phyloP scores from a whole-genome alignment of 1,284 basidiomycete genomes.

The Ustilago xerochloae region DNA sequence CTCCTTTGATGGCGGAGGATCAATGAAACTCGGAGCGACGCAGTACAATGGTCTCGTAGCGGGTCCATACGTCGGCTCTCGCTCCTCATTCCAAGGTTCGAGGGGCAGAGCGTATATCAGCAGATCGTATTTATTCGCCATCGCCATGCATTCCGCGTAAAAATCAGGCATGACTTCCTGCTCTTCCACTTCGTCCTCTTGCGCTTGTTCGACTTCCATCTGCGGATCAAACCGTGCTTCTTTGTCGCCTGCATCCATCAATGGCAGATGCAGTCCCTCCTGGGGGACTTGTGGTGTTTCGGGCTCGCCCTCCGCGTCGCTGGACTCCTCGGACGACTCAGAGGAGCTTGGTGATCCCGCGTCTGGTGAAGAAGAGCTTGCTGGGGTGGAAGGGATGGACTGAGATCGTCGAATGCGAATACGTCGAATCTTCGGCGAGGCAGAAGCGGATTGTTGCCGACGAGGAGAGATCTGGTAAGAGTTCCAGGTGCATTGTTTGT shows the following conservation, averaged over 20 bases:
- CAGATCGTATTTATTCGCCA: conserved; percentile 20
- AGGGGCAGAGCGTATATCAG: conserved; percentile 17
- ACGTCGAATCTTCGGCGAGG: conserved; percentile 1
- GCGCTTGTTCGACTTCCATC: neutral
- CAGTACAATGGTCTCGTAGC: conserved; percentile 4
- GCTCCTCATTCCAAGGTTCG: conserved; percentile 11
- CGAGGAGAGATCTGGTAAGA: neutral
- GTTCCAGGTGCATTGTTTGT: conserved; percentile 28
- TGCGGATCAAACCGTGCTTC: neutral
- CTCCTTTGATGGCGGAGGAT: conserved; percentile 6
- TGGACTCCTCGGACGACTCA: neutral
- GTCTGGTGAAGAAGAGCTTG: neutral
- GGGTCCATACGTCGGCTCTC: too few species aligned
- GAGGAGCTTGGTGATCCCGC: neutral
- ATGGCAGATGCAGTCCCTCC: neutral
- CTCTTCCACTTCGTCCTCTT: neutral
- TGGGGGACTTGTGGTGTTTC: neutral
- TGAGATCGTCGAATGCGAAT: conserved; percentile 7
- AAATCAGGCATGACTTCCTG: neutral
- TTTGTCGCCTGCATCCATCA: neutral
- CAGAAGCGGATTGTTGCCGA: conserved; percentile 2
- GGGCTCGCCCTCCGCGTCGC: neutral
- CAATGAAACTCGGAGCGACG: conserved; percentile 7
- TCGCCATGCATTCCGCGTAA: conserved; percentile 6
- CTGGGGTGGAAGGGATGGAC: neutral